phyloP scores from a whole-genome alignment of 2,329 filamentous ascomycete genomes.

The Claviceps citrina region DNA sequence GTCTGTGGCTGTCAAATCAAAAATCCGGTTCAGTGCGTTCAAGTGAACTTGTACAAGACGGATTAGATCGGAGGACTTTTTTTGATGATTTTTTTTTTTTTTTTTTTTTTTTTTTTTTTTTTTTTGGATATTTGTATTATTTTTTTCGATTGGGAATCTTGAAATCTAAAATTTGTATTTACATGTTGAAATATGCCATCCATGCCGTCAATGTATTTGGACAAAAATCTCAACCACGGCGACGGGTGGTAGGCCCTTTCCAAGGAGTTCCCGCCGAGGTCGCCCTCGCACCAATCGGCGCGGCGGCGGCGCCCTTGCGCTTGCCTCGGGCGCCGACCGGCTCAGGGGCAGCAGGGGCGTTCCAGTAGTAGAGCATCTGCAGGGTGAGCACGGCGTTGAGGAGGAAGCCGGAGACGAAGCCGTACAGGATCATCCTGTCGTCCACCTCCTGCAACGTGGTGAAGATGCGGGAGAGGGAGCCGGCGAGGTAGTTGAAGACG shows the following conservation, averaged over 20 bases:
- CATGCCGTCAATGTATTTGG: too few relatives aligned
- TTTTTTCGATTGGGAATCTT: too few relatives aligned
- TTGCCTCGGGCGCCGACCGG: conserved; percentile 30
- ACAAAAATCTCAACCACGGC: conserved; percentile 21
- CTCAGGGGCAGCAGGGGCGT: too few relatives aligned
- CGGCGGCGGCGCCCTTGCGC: conserved; percentile 17
- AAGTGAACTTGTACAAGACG: too few relatives aligned
- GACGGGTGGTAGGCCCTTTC: conserved; percentile 29
- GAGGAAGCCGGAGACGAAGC: conserved; percentile 80
- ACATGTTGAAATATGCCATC: too few relatives aligned
- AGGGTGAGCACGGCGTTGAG: conserved; percentile 74
- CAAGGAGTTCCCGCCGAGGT: conserved; percentile 20
- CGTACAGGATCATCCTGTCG: conserved; percentile 89
- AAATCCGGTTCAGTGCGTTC: too few relatives aligned
- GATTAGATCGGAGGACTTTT: too few relatives aligned
- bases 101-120: not conserved
- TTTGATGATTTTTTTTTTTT: not conserved
- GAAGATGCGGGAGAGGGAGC: conserved; percentile 88
- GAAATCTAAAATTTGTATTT: too few relatives aligned
- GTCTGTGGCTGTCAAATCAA: too few relatives aligned
- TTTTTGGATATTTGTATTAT: too few relatives aligned
- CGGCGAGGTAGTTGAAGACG: conserved; percentile 94
- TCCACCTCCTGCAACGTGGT: conserved; percentile 95
- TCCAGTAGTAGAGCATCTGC: conserved; percentile 98
- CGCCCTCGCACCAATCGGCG: conserved; percentile 14